Conservation (phyloP, 495 filamentous ascomycete genomes). For the Xylaria sp. region DNA sequence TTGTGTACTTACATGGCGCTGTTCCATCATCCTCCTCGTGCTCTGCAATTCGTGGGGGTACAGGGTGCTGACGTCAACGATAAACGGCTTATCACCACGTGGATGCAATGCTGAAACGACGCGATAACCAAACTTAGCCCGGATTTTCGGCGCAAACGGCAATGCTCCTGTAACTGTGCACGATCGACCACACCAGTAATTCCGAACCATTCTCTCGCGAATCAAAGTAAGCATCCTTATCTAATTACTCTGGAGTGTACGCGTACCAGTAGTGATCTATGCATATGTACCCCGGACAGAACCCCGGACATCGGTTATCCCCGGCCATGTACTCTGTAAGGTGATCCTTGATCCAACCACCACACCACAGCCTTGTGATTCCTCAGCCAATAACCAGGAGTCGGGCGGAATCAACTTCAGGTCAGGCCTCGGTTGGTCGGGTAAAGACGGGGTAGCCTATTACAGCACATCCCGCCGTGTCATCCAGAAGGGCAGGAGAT, state of each 20-base stretch:
- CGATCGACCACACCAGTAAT: not conserved
- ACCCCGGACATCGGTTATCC: constrained; percentile 16
- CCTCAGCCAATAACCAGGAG: not conserved
- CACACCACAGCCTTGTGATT: constrained; percentile 7
- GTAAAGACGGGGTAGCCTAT: too few species aligned
- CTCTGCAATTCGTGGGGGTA: not conserved
- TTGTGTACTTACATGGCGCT: too few species aligned
- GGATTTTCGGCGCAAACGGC: constrained; percentile 31
- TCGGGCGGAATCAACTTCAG: not conserved
- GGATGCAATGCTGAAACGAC: constrained; percentile 34
- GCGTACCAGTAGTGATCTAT: too few species aligned
- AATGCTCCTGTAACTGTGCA: not conserved
- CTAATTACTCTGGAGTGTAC: not conserved
- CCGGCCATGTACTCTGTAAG: constrained; percentile 4
- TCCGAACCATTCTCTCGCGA: not conserved
- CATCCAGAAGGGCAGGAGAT: not conserved
- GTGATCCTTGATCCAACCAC: not conserved
- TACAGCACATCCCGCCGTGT: constrained; percentile 13
- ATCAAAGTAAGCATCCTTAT: not conserved
- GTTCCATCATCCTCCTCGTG: too few species aligned
- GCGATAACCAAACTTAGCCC: constrained; percentile 34
- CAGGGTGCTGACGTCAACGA: constrained; percentile 22
- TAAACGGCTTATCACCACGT: constrained; percentile 41
- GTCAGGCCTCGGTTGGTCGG: too few species aligned
- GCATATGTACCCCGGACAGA: too few species aligned